Percentiles rank a stretch among this genome's conserved stretches.
These are phyloP conservation scores for Pythium scleroteichum DNA, from an alignment of 352 stramenopile genomes.

Conservation along the genomic window DNA sequence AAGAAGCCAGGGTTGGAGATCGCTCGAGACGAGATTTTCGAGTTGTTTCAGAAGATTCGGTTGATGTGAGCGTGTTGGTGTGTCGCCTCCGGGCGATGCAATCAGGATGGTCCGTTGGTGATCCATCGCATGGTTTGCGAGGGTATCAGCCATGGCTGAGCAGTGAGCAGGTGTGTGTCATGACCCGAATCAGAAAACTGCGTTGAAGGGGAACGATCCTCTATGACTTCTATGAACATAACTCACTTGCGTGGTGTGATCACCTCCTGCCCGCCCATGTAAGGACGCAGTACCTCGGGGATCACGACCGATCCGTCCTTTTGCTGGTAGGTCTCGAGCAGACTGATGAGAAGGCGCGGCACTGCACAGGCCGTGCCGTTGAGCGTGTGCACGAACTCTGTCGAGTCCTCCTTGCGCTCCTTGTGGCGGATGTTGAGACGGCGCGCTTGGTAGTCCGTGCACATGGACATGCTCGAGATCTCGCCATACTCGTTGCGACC, in stretches of 20 bases:
- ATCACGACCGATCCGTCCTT: conserved; percentile 77
- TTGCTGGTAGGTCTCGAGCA: conserved; percentile 87
- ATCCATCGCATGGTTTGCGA: too few relatives aligned
- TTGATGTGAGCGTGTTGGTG: too few relatives aligned
- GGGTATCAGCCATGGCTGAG: too few relatives aligned
- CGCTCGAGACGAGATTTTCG: too few relatives aligned
- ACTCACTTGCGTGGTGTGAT: conserved; percentile 35
- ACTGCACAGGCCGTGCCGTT: conserved; percentile 87
- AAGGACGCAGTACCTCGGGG: conserved; percentile 73
- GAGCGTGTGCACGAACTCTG: conserved; percentile 86
- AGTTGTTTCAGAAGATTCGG: too few relatives aligned
- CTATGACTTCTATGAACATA: background rate
- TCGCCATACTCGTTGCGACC: conserved; percentile 77
- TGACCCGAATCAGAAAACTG: too few relatives aligned
- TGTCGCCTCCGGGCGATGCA: too few relatives aligned
- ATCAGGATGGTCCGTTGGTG: too few relatives aligned
- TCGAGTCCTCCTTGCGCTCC: conserved; percentile 51
- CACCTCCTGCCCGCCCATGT: conserved; percentile 76
- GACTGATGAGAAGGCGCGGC: conserved; percentile 78
- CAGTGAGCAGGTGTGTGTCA: conserved; percentile 16
- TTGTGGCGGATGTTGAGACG: conserved; percentile 88
- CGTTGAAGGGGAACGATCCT: background rate
- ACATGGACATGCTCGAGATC: conserved; percentile 87
- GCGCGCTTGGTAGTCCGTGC: conserved; percentile 88
- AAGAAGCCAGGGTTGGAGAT: too few relatives aligned